A percentile compares a stretch with the other conserved stretches of the same genome.
These are phyloP conservation scores for Podila verticillata DNA, from an alignment of 192 early-diverging fungal species.

Conservation along the genomic window DNA sequence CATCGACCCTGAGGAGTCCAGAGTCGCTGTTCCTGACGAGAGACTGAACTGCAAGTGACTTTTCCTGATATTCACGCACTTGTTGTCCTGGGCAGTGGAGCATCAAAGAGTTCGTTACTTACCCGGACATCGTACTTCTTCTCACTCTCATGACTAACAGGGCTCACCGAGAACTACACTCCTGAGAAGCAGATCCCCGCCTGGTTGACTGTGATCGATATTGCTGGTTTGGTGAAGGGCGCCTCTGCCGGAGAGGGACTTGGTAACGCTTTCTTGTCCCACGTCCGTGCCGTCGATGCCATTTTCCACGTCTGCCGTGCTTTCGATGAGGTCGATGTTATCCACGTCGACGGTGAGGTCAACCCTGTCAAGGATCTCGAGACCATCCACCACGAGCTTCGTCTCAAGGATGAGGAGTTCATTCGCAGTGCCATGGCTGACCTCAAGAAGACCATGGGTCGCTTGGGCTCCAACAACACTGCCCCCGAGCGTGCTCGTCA, in stretches of 20 bases:
- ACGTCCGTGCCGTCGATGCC: conserved; percentile 88
- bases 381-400: conserved; percentile 95
- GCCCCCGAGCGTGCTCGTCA: conserved; percentile 90
- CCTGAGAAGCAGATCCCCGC: conserved; percentile 74
- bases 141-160: background rate
- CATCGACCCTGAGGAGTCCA: conserved; percentile 89
- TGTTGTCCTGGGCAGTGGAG: no score
- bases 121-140: background rate
- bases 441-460: conserved; percentile 71
- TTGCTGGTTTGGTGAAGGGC: conserved; percentile 98
- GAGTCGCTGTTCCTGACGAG: conserved; percentile 92
- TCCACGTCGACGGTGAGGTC: conserved; percentile 90
- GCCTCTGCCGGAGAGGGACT: conserved; percentile 80
- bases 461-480: conserved; percentile 80
- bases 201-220: conserved; percentile 94
- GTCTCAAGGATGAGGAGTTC: conserved; percentile 92
- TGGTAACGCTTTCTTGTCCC: conserved; percentile 95
- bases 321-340: conserved; percentile 94
- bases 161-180: conserved; percentile 64
- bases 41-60: conserved; percentile 29
- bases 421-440: conserved; percentile 79
- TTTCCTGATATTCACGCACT: background rate
- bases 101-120: background rate
- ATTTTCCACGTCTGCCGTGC: conserved; percentile 89
- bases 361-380: conserved; percentile 93